Percentiles rank a stretch among this genome's conserved stretches.
Conservation (phyloP, 2,329 filamentous ascomycete species). For the Botrytis squamosa region DNA sequence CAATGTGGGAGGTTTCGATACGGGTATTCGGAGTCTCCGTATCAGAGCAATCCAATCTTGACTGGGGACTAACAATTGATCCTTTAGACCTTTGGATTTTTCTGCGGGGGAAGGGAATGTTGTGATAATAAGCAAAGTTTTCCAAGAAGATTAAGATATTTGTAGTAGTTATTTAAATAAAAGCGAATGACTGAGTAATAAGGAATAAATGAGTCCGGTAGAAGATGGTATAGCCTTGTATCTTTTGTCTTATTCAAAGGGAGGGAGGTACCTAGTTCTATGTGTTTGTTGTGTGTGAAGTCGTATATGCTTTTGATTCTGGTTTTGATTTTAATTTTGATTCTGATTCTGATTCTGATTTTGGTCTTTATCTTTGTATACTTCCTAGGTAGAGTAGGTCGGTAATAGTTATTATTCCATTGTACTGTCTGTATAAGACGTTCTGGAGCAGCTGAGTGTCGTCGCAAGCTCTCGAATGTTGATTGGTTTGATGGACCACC, state of each 20-base stretch:
- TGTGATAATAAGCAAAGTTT: neutral
- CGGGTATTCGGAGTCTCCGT: slow-evolving; percentile 13
- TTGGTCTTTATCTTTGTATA: neutral
- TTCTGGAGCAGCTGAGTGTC: slow-evolving; percentile 20
- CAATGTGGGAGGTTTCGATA: slow-evolving; percentile 11
- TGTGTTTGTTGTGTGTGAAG: neutral
- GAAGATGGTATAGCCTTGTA: neutral
- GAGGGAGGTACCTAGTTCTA: neutral
- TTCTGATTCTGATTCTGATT: too few relatives aligned
- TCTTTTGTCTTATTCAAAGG: neutral
- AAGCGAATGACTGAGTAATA: neutral
- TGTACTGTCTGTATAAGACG: neutral
- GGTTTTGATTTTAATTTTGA: neutral
- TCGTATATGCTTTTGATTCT: neutral
- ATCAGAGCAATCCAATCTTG: neutral
- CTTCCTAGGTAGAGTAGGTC: too few relatives aligned
- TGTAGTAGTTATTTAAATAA: neutral
- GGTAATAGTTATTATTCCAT: neutral
- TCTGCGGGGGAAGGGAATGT: slow-evolving; percentile 17
- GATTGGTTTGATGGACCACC: neutral
- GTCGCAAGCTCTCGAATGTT: slow-evolving; percentile 5
- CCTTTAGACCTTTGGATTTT: neutral
- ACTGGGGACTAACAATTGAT: neutral
- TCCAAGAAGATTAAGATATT: neutral
- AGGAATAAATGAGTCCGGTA: neutral